phyloP scores from a whole-genome alignment of 371 early-diverging fungal genomes.

The Conidiobolus incongruus region DNA sequence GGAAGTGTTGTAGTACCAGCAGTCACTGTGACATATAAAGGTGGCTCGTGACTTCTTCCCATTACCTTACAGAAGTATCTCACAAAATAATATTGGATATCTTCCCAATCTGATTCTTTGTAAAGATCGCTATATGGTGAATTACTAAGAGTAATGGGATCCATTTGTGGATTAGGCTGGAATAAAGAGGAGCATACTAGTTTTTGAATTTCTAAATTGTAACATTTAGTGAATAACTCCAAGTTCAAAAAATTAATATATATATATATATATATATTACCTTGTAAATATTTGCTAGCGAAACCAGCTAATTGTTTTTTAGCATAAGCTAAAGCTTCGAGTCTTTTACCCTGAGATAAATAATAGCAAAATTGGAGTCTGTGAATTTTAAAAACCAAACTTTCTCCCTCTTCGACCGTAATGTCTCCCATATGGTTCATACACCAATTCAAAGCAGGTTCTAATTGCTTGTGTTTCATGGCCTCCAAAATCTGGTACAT shows the following conservation, averaged over 20 bases:
- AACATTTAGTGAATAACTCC: neutral
- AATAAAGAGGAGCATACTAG: conserved; percentile 38
- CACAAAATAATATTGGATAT: conserved; percentile 50
- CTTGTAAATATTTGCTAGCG: no score
- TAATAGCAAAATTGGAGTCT: conserved; percentile 48
- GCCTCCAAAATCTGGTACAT: conserved; percentile 28
- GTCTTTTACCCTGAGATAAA: no score
- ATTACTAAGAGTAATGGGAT: no score
- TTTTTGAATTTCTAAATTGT: conserved; percentile 49
- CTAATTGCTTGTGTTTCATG: conserved; percentile 17
- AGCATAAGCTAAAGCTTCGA: no score
- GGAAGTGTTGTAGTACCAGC: conserved; percentile 84
- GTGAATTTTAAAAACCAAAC: conserved; percentile 69
- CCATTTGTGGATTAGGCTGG: conserved; percentile 10
- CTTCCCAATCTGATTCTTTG: conserved; percentile 21
- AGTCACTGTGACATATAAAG: conserved; percentile 45
- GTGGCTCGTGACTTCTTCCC: conserved; percentile 54
- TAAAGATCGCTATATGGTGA: conserved; percentile 49
- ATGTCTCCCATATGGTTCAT: neutral
- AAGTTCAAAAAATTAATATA: conserved; percentile 21
- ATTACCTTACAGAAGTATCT: conserved; percentile 69
- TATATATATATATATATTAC: conserved; percentile 28
- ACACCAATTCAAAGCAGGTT: conserved; percentile 18
- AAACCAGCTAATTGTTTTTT: no score
- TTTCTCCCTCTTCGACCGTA: conserved; percentile 23